These are phyloP conservation scores for Phytophthora parvispora DNA, from an alignment of 352 stramenopile species.

Conservation along the genomic window DNA sequence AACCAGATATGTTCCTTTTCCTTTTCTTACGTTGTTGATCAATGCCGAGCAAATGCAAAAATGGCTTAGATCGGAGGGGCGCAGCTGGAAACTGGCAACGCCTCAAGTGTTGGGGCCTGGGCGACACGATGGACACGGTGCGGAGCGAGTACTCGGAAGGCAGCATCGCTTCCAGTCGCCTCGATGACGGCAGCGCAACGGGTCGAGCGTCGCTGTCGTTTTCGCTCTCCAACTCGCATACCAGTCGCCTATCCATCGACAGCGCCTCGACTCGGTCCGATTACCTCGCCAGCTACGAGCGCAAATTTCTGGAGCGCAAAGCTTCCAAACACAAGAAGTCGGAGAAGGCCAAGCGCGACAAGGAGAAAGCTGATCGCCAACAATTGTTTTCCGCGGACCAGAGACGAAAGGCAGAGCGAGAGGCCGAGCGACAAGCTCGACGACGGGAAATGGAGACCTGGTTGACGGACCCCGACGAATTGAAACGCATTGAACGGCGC, in stretches of 20 bases:
- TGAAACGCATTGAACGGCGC: conserved; percentile 44
- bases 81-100: conserved; percentile 6
- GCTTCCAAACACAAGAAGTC: conserved; percentile 62
- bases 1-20: no score
- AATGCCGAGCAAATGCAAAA: no score
- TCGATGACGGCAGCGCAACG: conserved; percentile 35
- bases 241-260: conserved; percentile 35
- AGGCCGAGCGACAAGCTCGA: conserved; percentile 56
- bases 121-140: conserved; percentile 41
- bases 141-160: conserved; percentile 45
- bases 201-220: conserved; percentile 52
- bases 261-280: conserved; percentile 56
- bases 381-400: conserved; percentile 57
- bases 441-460: conserved; percentile 66
- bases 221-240: conserved; percentile 41
- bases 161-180: conserved; percentile 29
- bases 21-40: no score
- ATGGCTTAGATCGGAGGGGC: conserved; percentile 5
- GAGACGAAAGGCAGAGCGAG: conserved; percentile 54
- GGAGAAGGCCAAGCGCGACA: conserved; percentile 57
- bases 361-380: conserved; percentile 53
- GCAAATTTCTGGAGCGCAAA: conserved; percentile 66
- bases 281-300: conserved; percentile 65
- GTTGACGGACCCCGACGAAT: conserved; percentile 45
- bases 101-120: background rate